Evolutionary conservation across 2,329 filamentous ascomycete species (phyloP).

Genomic region (Nemania sp.): DNA sequence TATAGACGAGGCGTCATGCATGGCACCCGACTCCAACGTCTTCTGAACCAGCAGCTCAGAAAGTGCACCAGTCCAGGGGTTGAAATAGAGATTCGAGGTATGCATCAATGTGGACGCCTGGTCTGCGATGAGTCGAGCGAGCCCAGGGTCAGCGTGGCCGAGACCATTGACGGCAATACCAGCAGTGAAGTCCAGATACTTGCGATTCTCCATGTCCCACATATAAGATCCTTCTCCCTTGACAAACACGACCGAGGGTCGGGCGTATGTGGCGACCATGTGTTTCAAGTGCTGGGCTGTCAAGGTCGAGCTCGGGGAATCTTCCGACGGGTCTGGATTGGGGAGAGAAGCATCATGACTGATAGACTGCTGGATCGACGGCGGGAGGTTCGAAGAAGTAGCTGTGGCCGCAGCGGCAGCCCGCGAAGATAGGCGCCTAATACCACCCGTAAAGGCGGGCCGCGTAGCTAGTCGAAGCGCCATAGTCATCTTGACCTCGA

Average conservation of each 20-base stretch:
- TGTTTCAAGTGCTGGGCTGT: conserved; percentile 82
- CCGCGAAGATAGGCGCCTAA: conserved; percentile 45
- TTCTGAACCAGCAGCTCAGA: conserved; percentile 86
- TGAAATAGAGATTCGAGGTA: conserved; percentile 96
- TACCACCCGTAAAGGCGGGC: conserved; percentile 38
- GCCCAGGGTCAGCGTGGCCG: conserved; percentile 87
- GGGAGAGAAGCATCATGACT: conserved; percentile 48
- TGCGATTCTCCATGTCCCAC: conserved; percentile 89
- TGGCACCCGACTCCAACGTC: conserved; percentile 82
- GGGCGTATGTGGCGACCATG: conserved; percentile 96
- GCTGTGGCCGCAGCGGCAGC: conserved; percentile 35
- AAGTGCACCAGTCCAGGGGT: conserved; percentile 91
- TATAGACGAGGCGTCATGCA: conserved; percentile 82
- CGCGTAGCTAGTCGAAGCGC: conserved; percentile 46
- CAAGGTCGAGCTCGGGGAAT: conserved; percentile 71
- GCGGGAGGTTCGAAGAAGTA: conserved; percentile 43
- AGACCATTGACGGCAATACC: conserved; percentile 96
- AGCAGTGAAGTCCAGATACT: conserved; percentile 93
- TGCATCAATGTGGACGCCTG: conserved; percentile 86
- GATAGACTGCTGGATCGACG: conserved; percentile 44
- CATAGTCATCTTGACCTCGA: conserved; percentile 38
- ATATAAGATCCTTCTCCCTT: conserved; percentile 88
- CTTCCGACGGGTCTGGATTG: conserved; percentile 50
- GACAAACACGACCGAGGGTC: conserved; percentile 89
- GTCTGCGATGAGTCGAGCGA: conserved; percentile 79